Base-by-base conservation (phyloP, 352 stramenopile genomes). In the Globisporangium recalcitrans region DNA sequence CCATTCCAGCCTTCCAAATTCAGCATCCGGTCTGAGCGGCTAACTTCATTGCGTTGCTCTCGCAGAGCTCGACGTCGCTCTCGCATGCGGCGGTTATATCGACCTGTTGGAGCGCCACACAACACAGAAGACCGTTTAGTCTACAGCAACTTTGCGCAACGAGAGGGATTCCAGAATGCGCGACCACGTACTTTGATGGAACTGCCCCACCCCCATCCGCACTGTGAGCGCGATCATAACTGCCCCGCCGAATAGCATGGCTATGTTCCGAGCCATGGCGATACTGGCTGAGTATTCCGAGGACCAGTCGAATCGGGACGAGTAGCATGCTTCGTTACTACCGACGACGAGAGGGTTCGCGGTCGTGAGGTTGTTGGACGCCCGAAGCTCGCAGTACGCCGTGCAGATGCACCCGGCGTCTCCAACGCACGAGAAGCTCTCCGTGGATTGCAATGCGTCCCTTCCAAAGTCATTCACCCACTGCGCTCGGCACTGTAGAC, bases 1-100 rank as follows among this genome's bases (percentile, higher is more conserved):
- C 70, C 74, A 16, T 70, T 79, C 77, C 77, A 86, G 54, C 77
- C 77, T 0, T 62, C 65, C 27, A 86, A 67, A 21, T 60, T 61
- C 21, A 86, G 63, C 13, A 58, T 65, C 13, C 65, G 69, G 9
- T 74, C 73, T 1, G 34, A 29, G 8, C 22, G 40, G 1, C 46
- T 58, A 3, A 59, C 64, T 3, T 66, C 71, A 3, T 73, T 69
- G 40, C 54, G 59, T 2, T 57, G 68, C 13, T 29, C 8, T 11
- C 57, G 27, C 31, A 44, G 16, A n/a, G 58, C 47, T 63, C 38
- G 8, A 49, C 62, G 22, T 21, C n/a, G 47, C n/a, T 52, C n/a
- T 49, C 54, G 13, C 22, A 36, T 60, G 3, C 56, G 56, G 2
- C 26, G 44, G 9, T 55, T 27, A 9, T 40, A 34, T 6, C 22